Evolutionary conservation across 2,329 filamentous ascomycete genomes (phyloP), one percentile per base, ranked within the genome.

Genomic region (Clonostachys byssicola): DNA sequence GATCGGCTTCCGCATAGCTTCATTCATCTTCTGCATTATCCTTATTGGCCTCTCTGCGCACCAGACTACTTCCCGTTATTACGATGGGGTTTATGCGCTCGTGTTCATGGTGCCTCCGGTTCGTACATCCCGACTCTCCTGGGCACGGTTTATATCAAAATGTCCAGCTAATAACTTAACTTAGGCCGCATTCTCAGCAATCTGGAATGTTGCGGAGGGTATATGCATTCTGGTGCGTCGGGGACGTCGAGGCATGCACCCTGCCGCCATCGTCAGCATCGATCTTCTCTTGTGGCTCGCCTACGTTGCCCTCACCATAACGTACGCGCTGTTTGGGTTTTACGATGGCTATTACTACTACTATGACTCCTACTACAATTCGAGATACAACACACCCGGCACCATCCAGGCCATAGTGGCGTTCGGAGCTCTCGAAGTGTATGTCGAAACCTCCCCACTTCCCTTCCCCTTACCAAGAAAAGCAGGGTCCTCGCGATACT

Each of bases 201-300:
- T 47, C 36, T 53, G 51, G 49, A 44, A 47, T n/a, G 33, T 52
- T 12, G 47, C 44, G 36, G 51, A 52, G 44, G 45, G 30, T n/a
- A 43, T 51, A 34, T 43, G 44, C 36, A 34, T 52, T 16, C 16
- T 51, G 14, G 44, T 42, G 18, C 45, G 51, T 12, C 30, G 46
- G 9, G 46, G 46, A 17, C 51, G 46, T 35, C 39, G 47, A 5
- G 51, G 51, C 38, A 47, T 47, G 13, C 51, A 52, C 34, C 51
- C 51, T n/a, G 51, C 49, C 7, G 44, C 49, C 17, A 43, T 47
- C 36, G 49, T 52, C 23, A 45, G 33, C 23, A 17, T 52, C 17
- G 51, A 52, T 39, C 51, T 52, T 9, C 39, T 52, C 33, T 42
- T 52, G 18, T 52, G 51, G 51, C 42, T 52, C 23, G 45, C 35